Evolutionary conservation across 768 basidiomycete species (phyloP), one percentile per base, ranked within the genome.

Genomic region (Lyophyllum atratum): DNA sequence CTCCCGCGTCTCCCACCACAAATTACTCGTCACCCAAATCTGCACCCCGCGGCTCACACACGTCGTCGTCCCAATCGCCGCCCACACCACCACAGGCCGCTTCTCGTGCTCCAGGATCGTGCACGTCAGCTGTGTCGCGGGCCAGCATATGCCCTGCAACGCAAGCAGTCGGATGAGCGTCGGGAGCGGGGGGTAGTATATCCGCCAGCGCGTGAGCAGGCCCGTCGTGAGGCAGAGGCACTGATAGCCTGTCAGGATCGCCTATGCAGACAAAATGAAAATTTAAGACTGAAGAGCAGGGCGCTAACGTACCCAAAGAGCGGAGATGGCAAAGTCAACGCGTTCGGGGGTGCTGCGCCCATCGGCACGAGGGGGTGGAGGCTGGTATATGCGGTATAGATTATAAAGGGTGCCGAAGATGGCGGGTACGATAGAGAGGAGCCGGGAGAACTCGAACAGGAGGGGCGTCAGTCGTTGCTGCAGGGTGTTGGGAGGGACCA

Each of bases 61-160:
- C 0, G 96, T 97, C 45, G 92, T 93, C 12, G 89, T 94, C 0
- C 89, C 95, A 47, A 98, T 90, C 11, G 89, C 82, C 3, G 93
- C 89, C 96, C 96, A 98, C 49, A 85, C 89, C 4, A 90, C 74
- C n/a, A 92, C 86, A 0, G 94, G 93, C 9, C 94, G 83, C 31
- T 76, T 77, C 17, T 81, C 80, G 52, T 85, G 78, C 28, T 87
- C 86, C 44, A 98, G 79, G 49, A 94, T 73, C 52, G 78, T 82
- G 29, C 96, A 84, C 1, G 93, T 95, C 37, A 93, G 72, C 62
- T 93, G 90, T 4, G 95, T 97, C 3, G 92, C 88, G 1, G 93
- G 93, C 95, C 95, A 98, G 74, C 95, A 98, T 57, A 98, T 95
- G 17, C 92, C 92, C 68, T 98, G 96, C 0, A 98, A 78, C 0